Percentiles rank a stretch among this genome's conserved stretches.
Conservation (phyloP, 495 filamentous ascomycete species). For the Neurospora sp. region DNA sequence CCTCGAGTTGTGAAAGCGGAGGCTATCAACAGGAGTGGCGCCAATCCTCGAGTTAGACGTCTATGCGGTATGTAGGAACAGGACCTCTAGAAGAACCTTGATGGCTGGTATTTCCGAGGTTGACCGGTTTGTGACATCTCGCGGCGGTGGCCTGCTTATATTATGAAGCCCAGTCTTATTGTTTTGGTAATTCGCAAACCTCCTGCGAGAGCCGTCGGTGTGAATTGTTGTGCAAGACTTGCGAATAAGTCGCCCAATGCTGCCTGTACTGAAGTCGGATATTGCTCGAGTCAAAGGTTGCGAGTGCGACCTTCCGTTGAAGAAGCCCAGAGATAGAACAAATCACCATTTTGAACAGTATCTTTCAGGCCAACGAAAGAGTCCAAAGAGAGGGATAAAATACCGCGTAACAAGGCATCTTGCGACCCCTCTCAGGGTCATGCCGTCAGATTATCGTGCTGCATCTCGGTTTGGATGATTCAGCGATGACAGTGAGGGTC, state of each 20-base stretch:
- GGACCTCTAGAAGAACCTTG: too few relatives aligned
- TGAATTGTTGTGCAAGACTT: background rate
- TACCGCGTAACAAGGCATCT: background rate
- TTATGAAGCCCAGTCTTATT: background rate
- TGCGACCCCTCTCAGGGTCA: background rate
- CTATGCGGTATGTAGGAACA: too few relatives aligned
- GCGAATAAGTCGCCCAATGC: background rate
- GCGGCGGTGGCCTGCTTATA: background rate
- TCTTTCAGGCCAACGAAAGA: background rate
- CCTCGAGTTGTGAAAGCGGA: background rate
- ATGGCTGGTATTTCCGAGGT: too few relatives aligned
- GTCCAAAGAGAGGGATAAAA: background rate
- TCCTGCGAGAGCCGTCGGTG: background rate
- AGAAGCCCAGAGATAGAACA: background rate
- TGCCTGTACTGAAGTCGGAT: background rate
- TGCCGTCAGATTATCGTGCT: slow-evolving; percentile 14
- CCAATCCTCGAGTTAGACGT: too few relatives aligned
- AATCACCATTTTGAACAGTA: background rate
- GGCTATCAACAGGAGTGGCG: too few relatives aligned
- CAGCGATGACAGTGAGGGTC: slow-evolving; percentile 11
- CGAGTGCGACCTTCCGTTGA: background rate
- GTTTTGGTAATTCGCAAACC: background rate
- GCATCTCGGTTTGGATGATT: slow-evolving; percentile 16
- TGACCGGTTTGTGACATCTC: too few relatives aligned
- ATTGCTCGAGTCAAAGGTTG: background rate